Percentiles rank a stretch among this genome's conserved stretches.
Evolutionary conservation across 2,329 filamentous ascomycete species (phyloP).

Genomic region (Pseudogymnoascus sp.): DNA sequence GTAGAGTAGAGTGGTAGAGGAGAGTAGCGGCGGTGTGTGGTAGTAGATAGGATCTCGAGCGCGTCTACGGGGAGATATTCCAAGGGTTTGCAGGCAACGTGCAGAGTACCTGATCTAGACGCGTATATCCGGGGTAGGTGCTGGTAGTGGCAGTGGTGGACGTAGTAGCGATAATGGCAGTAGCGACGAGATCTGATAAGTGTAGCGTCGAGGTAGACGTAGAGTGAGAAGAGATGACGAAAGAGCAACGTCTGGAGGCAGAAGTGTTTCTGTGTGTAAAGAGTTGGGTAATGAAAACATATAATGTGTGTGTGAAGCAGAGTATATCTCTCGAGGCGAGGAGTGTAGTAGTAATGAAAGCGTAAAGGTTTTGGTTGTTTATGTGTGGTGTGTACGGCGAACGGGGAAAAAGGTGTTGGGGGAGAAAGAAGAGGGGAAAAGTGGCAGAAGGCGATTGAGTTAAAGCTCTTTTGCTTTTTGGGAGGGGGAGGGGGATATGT

Average conservation of each 20-base stretch:
- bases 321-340: neutral
- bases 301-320: neutral
- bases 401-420: neutral
- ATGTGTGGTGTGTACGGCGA: neutral
- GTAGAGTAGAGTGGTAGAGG: neutral
- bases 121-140: neutral
- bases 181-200: neutral
- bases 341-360: neutral
- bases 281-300: constrained; percentile 14
- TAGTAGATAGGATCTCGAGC: constrained; percentile 7
- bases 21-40: neutral
- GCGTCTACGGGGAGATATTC: constrained; percentile 4
- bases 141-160: neutral
- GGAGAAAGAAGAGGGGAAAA: neutral
- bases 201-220: neutral
- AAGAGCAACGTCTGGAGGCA: constrained; percentile 12
- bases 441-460: neutral
- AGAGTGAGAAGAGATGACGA: constrained; percentile 13
- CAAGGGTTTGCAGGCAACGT: neutral
- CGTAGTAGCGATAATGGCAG: neutral
- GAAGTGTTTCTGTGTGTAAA: constrained; percentile 18
- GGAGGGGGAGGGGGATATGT: neutral
- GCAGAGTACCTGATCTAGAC: constrained; percentile 5
- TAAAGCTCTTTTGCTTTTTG: too few species aligned
- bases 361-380: neutral